Conservation (phyloP, 2,329 filamentous ascomycete species). For the Botrytis fragariae region DNA sequence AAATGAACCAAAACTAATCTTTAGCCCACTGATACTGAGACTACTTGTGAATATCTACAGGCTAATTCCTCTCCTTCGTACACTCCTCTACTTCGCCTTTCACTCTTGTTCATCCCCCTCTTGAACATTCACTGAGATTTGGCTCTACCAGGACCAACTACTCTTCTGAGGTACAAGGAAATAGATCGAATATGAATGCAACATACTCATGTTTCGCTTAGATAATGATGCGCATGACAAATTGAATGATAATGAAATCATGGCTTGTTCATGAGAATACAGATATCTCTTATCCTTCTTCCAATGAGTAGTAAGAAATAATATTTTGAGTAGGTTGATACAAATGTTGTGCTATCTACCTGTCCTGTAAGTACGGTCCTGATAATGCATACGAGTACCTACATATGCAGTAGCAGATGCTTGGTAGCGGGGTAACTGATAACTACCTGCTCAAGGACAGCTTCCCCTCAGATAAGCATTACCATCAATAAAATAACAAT, state of each 20-base stretch:
- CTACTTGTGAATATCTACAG: background rate
- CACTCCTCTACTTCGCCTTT: background rate
- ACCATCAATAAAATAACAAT: background rate
- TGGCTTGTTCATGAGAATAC: background rate
- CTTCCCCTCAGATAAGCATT: slow-evolving; percentile 1
- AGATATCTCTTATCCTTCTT: background rate
- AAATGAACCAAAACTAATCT: background rate
- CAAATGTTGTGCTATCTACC: background rate
- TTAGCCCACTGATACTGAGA: background rate
- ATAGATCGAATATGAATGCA: background rate
- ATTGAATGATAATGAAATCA: background rate
- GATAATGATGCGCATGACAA: too few species aligned
- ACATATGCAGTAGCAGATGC: background rate
- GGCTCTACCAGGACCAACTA: background rate
- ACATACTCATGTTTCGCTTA: too few species aligned
- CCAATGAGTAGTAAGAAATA: background rate
- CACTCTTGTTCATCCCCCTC: too few species aligned
- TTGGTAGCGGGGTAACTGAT: background rate
- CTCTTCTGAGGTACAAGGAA: background rate
- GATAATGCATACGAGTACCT: slow-evolving; percentile 1
- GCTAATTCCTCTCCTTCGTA: background rate
- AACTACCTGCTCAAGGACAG: background rate
- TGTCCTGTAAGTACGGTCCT: background rate
- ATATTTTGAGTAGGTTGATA: background rate
- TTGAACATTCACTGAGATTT: background rate